These are phyloP conservation scores for Linnemannia zychae DNA, from an alignment of 192 early-diverging fungal genomes.

Conservation along the genomic window DNA sequence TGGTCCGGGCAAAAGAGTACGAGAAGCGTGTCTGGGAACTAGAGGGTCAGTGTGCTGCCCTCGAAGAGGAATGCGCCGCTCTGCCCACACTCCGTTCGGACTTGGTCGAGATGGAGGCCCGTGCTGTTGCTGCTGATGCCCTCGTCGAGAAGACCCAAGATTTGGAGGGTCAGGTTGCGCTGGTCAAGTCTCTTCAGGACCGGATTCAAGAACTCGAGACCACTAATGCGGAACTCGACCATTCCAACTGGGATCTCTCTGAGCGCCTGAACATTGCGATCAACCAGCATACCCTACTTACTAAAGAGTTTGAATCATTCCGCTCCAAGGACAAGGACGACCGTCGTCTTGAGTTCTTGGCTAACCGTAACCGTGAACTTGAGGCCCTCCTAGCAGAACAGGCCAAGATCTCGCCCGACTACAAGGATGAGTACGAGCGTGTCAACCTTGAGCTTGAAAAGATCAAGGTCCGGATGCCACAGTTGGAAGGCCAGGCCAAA, in stretches of 20 bases:
- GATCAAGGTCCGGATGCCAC: slow-evolving; percentile 44
- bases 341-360: slow-evolving; percentile 40
- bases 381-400: slow-evolving; percentile 36
- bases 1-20: slow-evolving; percentile 51
- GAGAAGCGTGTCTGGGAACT: slow-evolving; percentile 57
- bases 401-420: slow-evolving; percentile 40
- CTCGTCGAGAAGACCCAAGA: slow-evolving; percentile 46
- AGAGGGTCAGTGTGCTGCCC: slow-evolving; percentile 30
- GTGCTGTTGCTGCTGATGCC: slow-evolving; percentile 39
- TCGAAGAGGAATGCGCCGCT: slow-evolving; percentile 38
- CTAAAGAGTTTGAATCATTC: slow-evolving; percentile 49
- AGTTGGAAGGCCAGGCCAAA: slow-evolving; percentile 49
- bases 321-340: slow-evolving; percentile 54
- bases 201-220: slow-evolving; percentile 53
- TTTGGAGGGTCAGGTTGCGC: slow-evolving; percentile 43
- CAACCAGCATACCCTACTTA: slow-evolving; percentile 48
- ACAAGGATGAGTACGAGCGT: slow-evolving; percentile 43
- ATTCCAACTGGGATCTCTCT: slow-evolving; percentile 52
- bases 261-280: slow-evolving; percentile 53
- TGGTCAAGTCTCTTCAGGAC: slow-evolving; percentile 45
- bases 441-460: slow-evolving; percentile 40
- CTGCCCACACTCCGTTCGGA: slow-evolving; percentile 38
- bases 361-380: slow-evolving; percentile 35
- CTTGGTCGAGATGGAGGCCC: slow-evolving; percentile 45
- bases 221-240: slow-evolving; percentile 52